phyloP scores from a whole-genome alignment of 2,329 filamentous ascomycete species.

The Trichoderma sp. region DNA sequence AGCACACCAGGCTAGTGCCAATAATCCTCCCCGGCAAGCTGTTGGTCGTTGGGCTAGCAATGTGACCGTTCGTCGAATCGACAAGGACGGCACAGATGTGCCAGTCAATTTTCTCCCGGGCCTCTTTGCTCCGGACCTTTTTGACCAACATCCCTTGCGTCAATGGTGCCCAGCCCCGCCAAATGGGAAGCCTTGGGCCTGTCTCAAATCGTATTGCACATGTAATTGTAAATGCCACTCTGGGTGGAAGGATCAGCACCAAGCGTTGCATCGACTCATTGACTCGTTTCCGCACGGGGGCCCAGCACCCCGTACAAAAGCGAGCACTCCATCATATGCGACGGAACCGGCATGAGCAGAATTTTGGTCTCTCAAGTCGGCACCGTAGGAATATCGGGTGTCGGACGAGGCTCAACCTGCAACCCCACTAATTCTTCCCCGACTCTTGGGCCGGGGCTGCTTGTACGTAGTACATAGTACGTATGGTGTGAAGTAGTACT shows the following conservation, averaged over 20 bases:
- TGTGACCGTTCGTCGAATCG: background rate
- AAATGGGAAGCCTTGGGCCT: background rate
- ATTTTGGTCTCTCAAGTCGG: background rate
- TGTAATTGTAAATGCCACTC: background rate
- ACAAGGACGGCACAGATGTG: background rate
- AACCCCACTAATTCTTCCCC: background rate
- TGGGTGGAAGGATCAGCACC: background rate
- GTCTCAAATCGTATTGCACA: background rate
- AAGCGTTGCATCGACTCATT: background rate
- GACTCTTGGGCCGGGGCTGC: background rate
- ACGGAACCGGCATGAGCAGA: background rate
- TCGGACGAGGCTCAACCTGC: background rate
- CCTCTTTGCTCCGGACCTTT: background rate
- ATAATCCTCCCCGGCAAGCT: background rate
- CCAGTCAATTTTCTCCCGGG: background rate
- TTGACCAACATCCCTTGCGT: background rate
- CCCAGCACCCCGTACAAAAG: too few species aligned
- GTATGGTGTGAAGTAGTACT: background rate
- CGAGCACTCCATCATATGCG: background rate
- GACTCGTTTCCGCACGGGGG: background rate
- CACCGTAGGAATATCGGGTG: background rate
- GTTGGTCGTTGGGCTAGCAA: background rate
- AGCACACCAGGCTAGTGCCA: background rate
- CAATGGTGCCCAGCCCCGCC: background rate
- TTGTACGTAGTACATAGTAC: background rate